Evolutionary conservation across 495 filamentous ascomycete species (phyloP), one percentile per base, ranked within the genome.

Genomic region (Podospora tetraspora): DNA sequence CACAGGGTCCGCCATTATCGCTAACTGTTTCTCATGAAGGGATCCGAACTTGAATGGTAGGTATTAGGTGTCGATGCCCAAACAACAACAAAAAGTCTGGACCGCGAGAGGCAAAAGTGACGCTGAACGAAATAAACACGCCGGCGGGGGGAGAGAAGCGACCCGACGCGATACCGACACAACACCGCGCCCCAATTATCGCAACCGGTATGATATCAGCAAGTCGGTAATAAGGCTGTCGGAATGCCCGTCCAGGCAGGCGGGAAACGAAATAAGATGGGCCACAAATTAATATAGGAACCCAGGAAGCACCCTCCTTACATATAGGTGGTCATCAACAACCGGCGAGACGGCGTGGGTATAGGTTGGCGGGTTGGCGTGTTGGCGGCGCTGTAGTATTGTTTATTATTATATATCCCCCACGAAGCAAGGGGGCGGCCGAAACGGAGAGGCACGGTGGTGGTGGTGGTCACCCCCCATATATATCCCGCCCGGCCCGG

Each of bases 271-370:
- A 24, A 66, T 66, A 52, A 52, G 43, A 52, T 19, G 16, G 43
- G 43, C 43, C 43, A n/a, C 43, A 66, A 59, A 66, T 66, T 66
- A 66, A 66, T 66, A 59, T 66, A 59, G 64, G 63, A 66, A 59
- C 64, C 64, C 23, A 59, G 30, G 52, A 66, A 56, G 34, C 21
- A 56, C 43, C 43, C 43, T n/a, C 43, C 16, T 52, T n/a, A 52
- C 43, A n/a, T 52, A 52, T 52, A 52, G 43, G 43, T 52, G 19
- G 43, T n/a, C 52, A 16, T 57, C 21, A 58, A 25, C 58, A 24
- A 57, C 59, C 32, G 61, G 21, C 37, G 12, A 57, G 43, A 52
- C 43, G 43, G 43, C 43, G 43, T 52, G 43, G 43, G 43, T 52
- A 52, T 7, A 19, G 43, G 43, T n/a, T 52, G 43, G 16, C 16